Percentiles rank a stretch among this genome's conserved stretches.
These are phyloP conservation scores for Carallia pectinifolia DNA, from an alignment of 345 rosid species.

Conservation along the genomic window DNA sequence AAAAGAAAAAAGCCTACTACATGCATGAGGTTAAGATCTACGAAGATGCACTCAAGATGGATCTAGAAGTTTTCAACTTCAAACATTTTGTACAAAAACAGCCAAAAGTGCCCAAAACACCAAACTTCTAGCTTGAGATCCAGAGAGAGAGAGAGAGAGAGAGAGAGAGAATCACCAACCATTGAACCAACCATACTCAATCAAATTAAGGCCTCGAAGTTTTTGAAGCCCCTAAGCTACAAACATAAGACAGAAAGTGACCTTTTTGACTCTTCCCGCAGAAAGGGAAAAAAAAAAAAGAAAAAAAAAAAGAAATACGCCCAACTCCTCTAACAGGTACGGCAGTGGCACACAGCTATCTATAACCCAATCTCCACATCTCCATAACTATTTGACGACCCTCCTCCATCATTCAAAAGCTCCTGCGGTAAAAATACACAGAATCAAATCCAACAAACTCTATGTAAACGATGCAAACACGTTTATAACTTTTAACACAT, in stretches of 20 bases:
- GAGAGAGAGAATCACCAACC: neutral
- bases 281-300: conserved; percentile 1
- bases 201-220: conserved; percentile 19
- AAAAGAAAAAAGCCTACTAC: neutral
- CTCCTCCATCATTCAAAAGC: conserved; percentile 41
- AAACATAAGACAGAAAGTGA: conserved; percentile 20
- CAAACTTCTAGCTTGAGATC: conserved; percentile 27
- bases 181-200: conserved; percentile 9
- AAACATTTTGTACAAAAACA: conserved; percentile 47
- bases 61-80: conserved; percentile 35
- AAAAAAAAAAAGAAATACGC: conserved; percentile 2
- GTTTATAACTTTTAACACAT: neutral
- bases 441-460: neutral
- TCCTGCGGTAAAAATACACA: conserved; percentile 30
- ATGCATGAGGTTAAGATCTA: conserved; percentile 15
- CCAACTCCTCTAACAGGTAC: conserved; percentile 13
- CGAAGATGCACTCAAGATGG: conserved; percentile 7
- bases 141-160: conserved; percentile 7
- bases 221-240: conserved; percentile 6
- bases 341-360: conserved; percentile 24
- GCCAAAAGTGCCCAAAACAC: conserved; percentile 17
- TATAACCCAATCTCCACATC: conserved; percentile 60
- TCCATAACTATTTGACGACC: conserved; percentile 44
- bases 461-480: neutral
- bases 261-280: conserved; percentile 1